These are phyloP conservation scores for Rhodotorula sphaerocarpa DNA, from an alignment of 768 basidiomycete genomes.

Conservation along the genomic window DNA sequence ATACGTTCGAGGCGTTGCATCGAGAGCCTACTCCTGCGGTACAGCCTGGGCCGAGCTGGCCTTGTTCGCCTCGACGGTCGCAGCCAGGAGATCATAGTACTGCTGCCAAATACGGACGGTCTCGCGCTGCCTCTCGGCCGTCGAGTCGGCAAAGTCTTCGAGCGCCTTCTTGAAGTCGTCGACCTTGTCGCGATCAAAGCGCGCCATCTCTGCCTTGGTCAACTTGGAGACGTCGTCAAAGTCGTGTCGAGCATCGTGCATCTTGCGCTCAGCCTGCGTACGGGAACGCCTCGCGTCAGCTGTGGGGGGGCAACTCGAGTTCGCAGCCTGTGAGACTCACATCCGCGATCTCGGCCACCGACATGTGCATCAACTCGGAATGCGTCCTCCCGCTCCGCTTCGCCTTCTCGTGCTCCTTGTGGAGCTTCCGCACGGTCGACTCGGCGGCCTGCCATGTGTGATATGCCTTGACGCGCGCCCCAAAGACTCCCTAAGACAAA, in stretches of 20 bases:
- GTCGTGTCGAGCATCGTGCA: constrained; percentile 72
- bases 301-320: too few relatives aligned
- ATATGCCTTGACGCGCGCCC: constrained; percentile 73
- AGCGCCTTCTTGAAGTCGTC: constrained; percentile 83
- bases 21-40: not conserved
- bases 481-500: constrained; percentile 64
- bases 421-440: constrained; percentile 61
- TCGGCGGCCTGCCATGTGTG: constrained; percentile 74
- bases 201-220: constrained; percentile 75
- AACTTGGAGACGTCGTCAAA: constrained; percentile 81
- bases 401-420: constrained; percentile 70
- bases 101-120: constrained; percentile 27
- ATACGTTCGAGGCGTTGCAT: too few relatives aligned
- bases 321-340: too few relatives aligned
- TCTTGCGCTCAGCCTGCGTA: constrained; percentile 69
- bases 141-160: constrained; percentile 73
- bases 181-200: constrained; percentile 87
- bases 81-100: constrained; percentile 24
- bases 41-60: not conserved
- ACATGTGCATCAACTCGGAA: constrained; percentile 61
- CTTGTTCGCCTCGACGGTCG: constrained; percentile 12
- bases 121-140: constrained; percentile 75
- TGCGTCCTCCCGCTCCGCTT: constrained; percentile 66
- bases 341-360: constrained; percentile 73
- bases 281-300: constrained; percentile 20